phyloP scores from a whole-genome alignment of 352 stramenopile species.

The Halophytophthora polymorphica region DNA sequence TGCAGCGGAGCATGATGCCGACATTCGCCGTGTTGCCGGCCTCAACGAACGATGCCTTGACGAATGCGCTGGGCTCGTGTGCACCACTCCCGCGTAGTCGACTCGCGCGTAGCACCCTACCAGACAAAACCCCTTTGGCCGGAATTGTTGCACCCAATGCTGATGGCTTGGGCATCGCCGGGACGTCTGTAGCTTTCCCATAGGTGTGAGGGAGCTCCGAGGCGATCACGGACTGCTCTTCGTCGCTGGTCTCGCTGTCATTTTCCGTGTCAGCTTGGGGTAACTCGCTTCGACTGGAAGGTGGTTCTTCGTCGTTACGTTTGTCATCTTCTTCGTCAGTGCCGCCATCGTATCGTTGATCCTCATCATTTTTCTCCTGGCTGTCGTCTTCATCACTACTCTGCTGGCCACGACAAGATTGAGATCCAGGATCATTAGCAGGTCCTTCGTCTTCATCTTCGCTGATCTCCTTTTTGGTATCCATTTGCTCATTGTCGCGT shows the following conservation, averaged over 20 bases:
- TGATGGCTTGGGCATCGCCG: neutral
- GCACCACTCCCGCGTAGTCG: constrained; percentile 20
- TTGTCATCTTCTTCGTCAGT: constrained; percentile 1
- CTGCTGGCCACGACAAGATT: neutral
- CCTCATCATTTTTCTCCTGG: constrained; percentile 4
- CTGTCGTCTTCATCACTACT: neutral
- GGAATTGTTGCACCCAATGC: constrained; percentile 10
- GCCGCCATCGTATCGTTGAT: constrained; percentile 1
- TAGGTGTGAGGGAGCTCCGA: constrained; percentile 51
- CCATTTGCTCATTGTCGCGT: constrained; percentile 6
- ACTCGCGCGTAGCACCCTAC: constrained; percentile 41
- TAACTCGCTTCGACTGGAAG: neutral
- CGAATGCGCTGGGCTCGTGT: constrained; percentile 34
- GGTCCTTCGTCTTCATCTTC: constrained; percentile 4
- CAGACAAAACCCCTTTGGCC: constrained; percentile 36
- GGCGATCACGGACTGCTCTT: constrained; percentile 37
- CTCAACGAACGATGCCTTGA: constrained; percentile 55
- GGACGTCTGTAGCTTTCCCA: constrained; percentile 6
- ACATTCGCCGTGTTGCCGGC: constrained; percentile 16
- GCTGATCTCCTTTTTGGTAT: neutral
- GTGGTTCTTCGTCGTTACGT: constrained; percentile 2
- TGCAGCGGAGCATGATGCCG: constrained; percentile 66
- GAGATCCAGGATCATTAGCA: neutral
- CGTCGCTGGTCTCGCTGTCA: constrained; percentile 17
- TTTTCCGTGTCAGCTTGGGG: constrained; percentile 4